phyloP scores from a whole-genome alignment of 805 yeast species.

The Kregervanrija delftensis region DNA sequence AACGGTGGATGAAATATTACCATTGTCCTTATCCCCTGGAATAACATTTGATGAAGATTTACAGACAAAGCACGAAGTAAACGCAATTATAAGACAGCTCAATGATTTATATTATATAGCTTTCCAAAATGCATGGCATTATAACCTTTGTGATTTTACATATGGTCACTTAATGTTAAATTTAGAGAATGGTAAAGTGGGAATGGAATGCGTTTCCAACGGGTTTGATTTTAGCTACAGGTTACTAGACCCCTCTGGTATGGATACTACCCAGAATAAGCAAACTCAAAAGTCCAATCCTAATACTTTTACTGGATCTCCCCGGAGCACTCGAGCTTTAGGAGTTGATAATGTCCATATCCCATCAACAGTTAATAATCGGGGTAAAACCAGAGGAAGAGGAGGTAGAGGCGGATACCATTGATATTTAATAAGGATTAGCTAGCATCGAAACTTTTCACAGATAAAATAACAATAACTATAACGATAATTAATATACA shows the following conservation, averaged over 20 bases:
- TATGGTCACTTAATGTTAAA: slow-evolving; percentile 43
- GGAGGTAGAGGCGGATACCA: slow-evolving; percentile 9
- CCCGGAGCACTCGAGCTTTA: slow-evolving; percentile 6
- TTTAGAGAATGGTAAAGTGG: slow-evolving; percentile 39
- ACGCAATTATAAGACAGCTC: slow-evolving; percentile 38
- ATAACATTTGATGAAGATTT: slow-evolving; percentile 21
- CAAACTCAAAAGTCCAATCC: not conserved
- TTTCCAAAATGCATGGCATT: slow-evolving; percentile 72
- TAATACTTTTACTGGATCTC: not conserved
- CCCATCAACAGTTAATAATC: not conserved
- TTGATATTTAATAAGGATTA: too few relatives aligned
- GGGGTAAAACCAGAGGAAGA: slow-evolving; percentile 13
- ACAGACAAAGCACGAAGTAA: slow-evolving; percentile 32
- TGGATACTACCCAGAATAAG: not conserved
- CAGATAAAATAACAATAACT: too few relatives aligned
- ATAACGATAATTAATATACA: too few relatives aligned
- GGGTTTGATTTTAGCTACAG: slow-evolving; percentile 63
- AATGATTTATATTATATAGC: slow-evolving; percentile 59
- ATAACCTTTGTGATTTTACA: slow-evolving; percentile 57
- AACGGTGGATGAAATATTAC: slow-evolving; percentile 27
- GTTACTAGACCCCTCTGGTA: slow-evolving; percentile 5
- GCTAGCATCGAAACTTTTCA: too few relatives aligned
- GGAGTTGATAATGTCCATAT: slow-evolving; percentile 3
- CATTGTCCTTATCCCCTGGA: slow-evolving; percentile 18
- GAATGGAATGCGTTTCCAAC: slow-evolving; percentile 44